Percentiles rank a stretch among this genome's conserved stretches.
These are phyloP conservation scores for Sugiyamaella castrensis DNA, from an alignment of 1,139 yeast genomes.

Conservation along the genomic window DNA sequence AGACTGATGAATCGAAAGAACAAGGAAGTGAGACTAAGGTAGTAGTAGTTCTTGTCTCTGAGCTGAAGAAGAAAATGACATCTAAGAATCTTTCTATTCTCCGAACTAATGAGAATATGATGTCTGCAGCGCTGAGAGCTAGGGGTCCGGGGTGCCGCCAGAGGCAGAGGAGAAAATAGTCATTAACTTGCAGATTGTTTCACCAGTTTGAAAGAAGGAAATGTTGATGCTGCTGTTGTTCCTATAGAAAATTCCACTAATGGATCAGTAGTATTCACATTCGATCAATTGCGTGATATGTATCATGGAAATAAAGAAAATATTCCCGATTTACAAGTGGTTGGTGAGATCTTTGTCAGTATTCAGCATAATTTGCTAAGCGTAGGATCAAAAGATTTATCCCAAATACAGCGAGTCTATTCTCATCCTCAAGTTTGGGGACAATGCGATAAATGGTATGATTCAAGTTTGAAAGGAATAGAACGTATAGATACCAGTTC, in stretches of 20 bases:
- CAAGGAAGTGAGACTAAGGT: too few species aligned
- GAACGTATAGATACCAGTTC: conserved; percentile 60
- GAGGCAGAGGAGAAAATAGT: too few species aligned
- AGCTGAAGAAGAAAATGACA: too few species aligned
- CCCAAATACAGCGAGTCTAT: conserved; percentile 55
- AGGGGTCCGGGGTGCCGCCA: too few species aligned
- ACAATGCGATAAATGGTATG: conserved; percentile 62
- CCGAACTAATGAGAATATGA: background rate
- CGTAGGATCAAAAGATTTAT: conserved; percentile 40
- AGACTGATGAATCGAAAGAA: conserved; percentile 1
- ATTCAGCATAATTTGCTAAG: conserved; percentile 75
- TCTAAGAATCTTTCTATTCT: too few species aligned
- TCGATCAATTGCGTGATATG: conserved; percentile 73
- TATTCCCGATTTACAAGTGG: conserved; percentile 35
- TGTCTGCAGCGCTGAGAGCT: background rate
- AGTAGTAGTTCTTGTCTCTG: too few species aligned
- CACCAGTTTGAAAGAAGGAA: conserved; percentile 43
- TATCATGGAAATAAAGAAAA: conserved; percentile 36
- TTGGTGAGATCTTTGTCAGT: conserved; percentile 77
- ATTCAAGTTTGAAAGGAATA: conserved; percentile 32
- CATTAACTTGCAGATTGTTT: conserved; percentile 53
- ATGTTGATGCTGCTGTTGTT: conserved; percentile 70
- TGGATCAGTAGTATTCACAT: conserved; percentile 85
- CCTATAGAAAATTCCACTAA: conserved; percentile 95
- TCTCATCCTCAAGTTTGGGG: conserved; percentile 99